Conservation (phyloP, 768 basidiomycete genomes). For the Daedaleopsis sinensis region DNA sequence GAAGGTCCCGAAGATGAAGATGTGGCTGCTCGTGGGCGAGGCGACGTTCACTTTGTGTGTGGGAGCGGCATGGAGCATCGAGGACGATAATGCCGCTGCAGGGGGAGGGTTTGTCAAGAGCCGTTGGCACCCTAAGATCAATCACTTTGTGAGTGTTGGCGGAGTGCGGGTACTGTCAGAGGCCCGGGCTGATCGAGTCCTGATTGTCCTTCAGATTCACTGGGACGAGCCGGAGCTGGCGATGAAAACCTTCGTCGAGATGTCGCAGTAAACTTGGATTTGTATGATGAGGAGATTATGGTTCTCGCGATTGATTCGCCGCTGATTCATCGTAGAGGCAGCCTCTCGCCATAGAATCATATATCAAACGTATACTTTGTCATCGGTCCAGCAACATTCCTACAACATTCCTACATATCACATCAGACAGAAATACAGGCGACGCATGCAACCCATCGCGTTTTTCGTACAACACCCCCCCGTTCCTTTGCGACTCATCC, state of each 20-base stretch:
- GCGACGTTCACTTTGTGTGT: not conserved
- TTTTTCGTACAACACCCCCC: not conserved
- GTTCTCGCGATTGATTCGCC: no score
- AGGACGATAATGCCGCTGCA: constrained; percentile 19
- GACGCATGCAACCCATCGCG: not conserved
- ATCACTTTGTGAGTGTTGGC: constrained; percentile 32
- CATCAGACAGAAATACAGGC: not conserved
- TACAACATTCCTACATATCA: not conserved
- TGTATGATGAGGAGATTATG: no score
- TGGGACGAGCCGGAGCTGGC: constrained; percentile 4
- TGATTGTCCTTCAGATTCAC: not conserved
- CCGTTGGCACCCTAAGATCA: constrained; percentile 18
- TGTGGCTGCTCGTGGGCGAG: constrained; percentile 1
- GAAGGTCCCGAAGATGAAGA: constrained; percentile 12
- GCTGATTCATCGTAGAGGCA: no score
- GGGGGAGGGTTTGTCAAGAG: constrained; percentile 19
- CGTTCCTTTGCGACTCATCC: not conserved
- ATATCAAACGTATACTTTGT: no score
- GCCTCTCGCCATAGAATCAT: no score
- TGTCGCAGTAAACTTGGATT: not conserved
- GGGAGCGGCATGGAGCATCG: constrained; percentile 22
- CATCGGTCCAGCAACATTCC: no score
- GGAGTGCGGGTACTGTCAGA: not conserved
- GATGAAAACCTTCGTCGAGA: not conserved
- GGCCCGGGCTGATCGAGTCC: no score